Base-by-base conservation (phyloP, 495 filamentous ascomycete genomes). In the Hyaloscypha variabilis region DNA sequence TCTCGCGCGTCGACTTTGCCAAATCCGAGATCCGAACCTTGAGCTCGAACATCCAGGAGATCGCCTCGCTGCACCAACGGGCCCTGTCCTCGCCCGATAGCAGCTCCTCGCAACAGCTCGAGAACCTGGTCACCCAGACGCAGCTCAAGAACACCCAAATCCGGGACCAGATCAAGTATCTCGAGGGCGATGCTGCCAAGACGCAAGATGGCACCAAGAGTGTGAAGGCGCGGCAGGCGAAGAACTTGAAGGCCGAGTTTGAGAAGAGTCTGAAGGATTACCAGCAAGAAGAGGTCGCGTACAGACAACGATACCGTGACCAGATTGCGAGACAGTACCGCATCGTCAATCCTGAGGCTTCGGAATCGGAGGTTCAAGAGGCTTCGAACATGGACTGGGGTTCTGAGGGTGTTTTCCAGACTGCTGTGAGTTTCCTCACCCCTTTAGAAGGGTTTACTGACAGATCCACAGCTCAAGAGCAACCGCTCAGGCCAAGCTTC, bases 341-440 rank as follows among this genome's bases (percentile, higher is more conserved):
- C 42, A 91, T 92, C 70, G 88, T 92, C 62, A 91, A 92, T 73
- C 89, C 89, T 42, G 83, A 90, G 3, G 90, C 90, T 8, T 83
- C 81, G 30, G 87, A 90, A 58, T 74, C 75, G 14, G 87, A 91
- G 73, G 84, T 91, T 54, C 77, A 78, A 19, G 77, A 88, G 71
- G 89, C 89, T 3, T 74, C 80, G n/a, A 79, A 88, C 67, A 81
- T 85, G 39, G 85, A 91, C 74, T 90, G 87, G 84, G 87, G 87
- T 24, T 82, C 90, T 63, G 89, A 91, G 73, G 89, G 90, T 67
- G 86, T 92, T 63, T 92, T 92, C 79, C 88, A 90, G 76, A 86
- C 84, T 49, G 90, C 90, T 54, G 89, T 91, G 83, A 67, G 67
- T 69, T 24, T 24, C 36, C 23, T 8, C 19, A 25, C 13, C 21